These are phyloP conservation scores for Zasmidium angulare DNA, from an alignment of 2,329 filamentous ascomycete genomes.

Conservation along the genomic window DNA sequence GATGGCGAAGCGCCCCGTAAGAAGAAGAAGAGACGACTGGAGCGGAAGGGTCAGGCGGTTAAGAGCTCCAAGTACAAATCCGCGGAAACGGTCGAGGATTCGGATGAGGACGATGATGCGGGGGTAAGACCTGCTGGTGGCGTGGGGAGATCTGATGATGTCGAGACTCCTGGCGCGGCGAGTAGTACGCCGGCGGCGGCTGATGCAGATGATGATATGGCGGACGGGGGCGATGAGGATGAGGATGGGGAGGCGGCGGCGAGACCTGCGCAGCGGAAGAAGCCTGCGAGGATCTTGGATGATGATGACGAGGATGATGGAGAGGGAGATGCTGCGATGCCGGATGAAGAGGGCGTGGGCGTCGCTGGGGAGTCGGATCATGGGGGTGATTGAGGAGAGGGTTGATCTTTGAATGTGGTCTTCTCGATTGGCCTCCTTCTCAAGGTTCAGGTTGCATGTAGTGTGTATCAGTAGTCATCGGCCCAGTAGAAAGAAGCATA, in stretches of 20 bases:
- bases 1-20: slow-evolving; percentile 58
- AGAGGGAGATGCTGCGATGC: slow-evolving; percentile 27
- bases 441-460: no score
- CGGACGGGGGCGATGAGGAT: slow-evolving; percentile 30
- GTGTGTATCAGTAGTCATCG: no score
- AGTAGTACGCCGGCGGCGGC: slow-evolving; percentile 16
- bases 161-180: slow-evolving; percentile 23
- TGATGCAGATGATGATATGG: slow-evolving; percentile 24
- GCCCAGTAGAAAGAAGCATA: no score
- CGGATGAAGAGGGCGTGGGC: slow-evolving; percentile 5
- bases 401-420: background rate
- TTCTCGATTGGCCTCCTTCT: no score
- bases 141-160: slow-evolving; percentile 28
- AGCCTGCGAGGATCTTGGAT: slow-evolving; percentile 33
- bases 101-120: slow-evolving; percentile 56
- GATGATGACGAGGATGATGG: slow-evolving; percentile 38
- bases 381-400: slow-evolving; percentile 13
- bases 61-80: slow-evolving; percentile 73
- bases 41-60: slow-evolving; percentile 50
- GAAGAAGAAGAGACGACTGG: slow-evolving; percentile 62
- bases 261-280: slow-evolving; percentile 24
- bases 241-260: slow-evolving; percentile 26
- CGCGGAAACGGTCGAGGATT: slow-evolving; percentile 77
- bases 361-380: slow-evolving; percentile 21
- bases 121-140: slow-evolving; percentile 27